Percentiles rank a stretch among this genome's conserved stretches.
These are phyloP conservation scores for Pichia sp. DNA, from an alignment of 1,139 yeast species.

Conservation along the genomic window DNA sequence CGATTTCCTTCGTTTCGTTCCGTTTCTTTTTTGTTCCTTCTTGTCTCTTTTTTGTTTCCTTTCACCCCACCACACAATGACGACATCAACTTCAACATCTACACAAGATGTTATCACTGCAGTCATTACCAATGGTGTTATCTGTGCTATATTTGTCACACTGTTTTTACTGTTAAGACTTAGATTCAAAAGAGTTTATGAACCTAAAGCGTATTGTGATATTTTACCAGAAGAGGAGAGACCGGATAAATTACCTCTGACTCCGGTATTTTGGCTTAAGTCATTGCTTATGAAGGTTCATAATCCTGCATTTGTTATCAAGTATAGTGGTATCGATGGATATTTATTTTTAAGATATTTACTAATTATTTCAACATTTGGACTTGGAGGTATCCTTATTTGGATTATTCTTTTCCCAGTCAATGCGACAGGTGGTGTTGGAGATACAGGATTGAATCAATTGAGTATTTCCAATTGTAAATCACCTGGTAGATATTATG, in stretches of 20 bases:
- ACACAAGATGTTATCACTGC: constrained; percentile 47
- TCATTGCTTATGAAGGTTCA: constrained; percentile 50
- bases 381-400: constrained; percentile 57
- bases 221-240: constrained; percentile 40
- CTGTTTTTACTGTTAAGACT: constrained; percentile 63
- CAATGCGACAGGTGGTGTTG: constrained; percentile 73
- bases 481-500: constrained; percentile 54
- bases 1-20: not conserved
- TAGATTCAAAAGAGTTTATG: constrained; percentile 64
- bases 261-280: constrained; percentile 51
- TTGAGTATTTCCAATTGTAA: constrained; percentile 59
- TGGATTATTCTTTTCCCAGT: constrained; percentile 83
- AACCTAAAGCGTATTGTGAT: constrained; percentile 60
- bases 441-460: constrained; percentile 45
- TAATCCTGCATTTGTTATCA: constrained; percentile 63
- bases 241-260: constrained; percentile 52
- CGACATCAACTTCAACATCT: not conserved
- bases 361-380: constrained; percentile 52
- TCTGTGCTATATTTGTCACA: constrained; percentile 50
- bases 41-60: not conserved
- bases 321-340: constrained; percentile 83
- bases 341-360: constrained; percentile 78
- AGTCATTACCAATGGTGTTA: constrained; percentile 46
- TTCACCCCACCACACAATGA: not conserved
- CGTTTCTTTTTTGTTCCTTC: not conserved